phyloP scores from a whole-genome alignment of 2,329 filamentous ascomycete species.

The Pestalotiopsis sp. region DNA sequence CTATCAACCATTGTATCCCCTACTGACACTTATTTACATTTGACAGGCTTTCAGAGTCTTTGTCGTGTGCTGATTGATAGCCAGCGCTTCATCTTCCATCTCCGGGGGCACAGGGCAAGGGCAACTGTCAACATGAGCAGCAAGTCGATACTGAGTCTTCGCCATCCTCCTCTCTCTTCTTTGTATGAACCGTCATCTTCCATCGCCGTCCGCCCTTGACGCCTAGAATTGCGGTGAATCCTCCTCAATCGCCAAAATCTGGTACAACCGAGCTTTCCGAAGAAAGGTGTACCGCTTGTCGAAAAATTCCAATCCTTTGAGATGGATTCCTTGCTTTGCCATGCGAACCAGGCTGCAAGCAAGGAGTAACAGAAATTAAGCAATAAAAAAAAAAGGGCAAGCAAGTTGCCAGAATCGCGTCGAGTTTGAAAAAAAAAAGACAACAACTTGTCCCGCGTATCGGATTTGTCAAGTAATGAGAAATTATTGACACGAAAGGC shows the following conservation, averaged over 20 bases:
- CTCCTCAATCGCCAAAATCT: background rate
- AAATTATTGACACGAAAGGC: constrained; percentile 14
- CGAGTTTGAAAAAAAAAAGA: background rate
- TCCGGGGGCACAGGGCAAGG: background rate
- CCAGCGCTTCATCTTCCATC: background rate
- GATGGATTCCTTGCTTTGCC: background rate
- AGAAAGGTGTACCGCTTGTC: constrained; percentile 4
- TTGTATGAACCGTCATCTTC: background rate
- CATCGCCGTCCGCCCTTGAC: background rate
- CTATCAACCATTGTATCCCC: constrained; percentile 2
- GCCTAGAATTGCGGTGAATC: background rate
- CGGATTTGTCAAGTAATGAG: background rate
- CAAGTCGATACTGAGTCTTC: background rate
- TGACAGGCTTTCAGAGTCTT: background rate
- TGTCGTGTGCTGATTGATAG: background rate
- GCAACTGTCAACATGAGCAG: background rate
- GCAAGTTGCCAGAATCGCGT: background rate
- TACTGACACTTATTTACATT: background rate
- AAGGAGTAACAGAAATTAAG: constrained; percentile 10
- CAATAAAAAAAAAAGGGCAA: constrained; percentile 6
- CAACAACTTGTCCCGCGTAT: background rate
- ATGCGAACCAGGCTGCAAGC: background rate
- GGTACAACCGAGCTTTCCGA: background rate
- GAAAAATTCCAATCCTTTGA: constrained; percentile 1
- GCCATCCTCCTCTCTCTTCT: background rate